These are phyloP conservation scores for Colletotrichum shisoi DNA, from an alignment of 2,329 filamentous ascomycete species.

Conservation along the genomic window DNA sequence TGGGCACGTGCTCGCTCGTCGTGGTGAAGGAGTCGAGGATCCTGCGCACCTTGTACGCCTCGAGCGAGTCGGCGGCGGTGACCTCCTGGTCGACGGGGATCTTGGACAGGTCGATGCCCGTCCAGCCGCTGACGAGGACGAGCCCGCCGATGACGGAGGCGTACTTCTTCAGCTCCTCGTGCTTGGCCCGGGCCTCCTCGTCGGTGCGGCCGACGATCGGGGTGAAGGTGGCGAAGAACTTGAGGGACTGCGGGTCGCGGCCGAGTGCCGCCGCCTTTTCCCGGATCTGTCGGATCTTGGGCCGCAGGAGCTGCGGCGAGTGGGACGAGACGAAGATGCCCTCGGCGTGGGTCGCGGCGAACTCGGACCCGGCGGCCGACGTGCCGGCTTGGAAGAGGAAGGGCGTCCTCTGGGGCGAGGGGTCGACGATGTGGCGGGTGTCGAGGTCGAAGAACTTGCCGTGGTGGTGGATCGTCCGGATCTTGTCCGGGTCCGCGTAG, in stretches of 20 bases:
- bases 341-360: slow-evolving; percentile 66
- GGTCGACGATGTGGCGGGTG: slow-evolving; percentile 59
- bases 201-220: slow-evolving; percentile 60
- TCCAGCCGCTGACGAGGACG: slow-evolving; percentile 65
- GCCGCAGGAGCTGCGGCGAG: slow-evolving; percentile 57
- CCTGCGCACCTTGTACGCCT: slow-evolving; percentile 61
- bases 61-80: slow-evolving; percentile 61
- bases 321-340: slow-evolving; percentile 67
- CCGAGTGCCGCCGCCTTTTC: slow-evolving; percentile 59
- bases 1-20: slow-evolving; percentile 53
- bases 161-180: slow-evolving; percentile 60
- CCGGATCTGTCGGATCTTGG: slow-evolving; percentile 62
- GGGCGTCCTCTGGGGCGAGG: slow-evolving; percentile 65
- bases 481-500: slow-evolving; percentile 66
- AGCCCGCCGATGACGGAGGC: slow-evolving; percentile 62
- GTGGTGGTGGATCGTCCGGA: slow-evolving; percentile 66
- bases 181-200: slow-evolving; percentile 62
- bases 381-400: slow-evolving; percentile 68
- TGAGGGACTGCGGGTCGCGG: slow-evolving; percentile 64
- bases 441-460: slow-evolving; percentile 40
- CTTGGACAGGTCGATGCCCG: slow-evolving; percentile 66
- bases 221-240: slow-evolving; percentile 62
- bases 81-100: slow-evolving; percentile 67
- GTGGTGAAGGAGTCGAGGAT: slow-evolving; percentile 59
- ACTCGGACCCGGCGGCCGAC: slow-evolving; percentile 63